Conservation (phyloP, 345 rosid species). For the Eutrema yunnanense region DNA sequence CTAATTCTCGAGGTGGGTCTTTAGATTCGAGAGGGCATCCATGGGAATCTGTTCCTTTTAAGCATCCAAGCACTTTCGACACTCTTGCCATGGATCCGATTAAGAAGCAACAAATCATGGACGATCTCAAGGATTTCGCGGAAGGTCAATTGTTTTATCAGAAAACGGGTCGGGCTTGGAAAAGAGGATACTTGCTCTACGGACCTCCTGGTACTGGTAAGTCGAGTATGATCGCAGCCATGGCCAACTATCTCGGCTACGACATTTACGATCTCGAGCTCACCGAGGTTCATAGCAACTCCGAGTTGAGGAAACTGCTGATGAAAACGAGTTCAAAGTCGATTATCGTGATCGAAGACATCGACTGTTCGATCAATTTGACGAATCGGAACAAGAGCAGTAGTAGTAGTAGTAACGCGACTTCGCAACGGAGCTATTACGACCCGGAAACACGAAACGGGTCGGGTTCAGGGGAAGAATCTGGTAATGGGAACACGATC, state of each 20-base stretch:
- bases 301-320: slow-evolving; percentile 70
- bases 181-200: slow-evolving; percentile 77
- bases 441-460: slow-evolving; percentile 48
- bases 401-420: neutral
- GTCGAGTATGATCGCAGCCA: slow-evolving; percentile 96
- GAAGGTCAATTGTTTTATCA: slow-evolving; percentile 65
- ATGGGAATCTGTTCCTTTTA: slow-evolving; percentile 94
- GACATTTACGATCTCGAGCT: slow-evolving; percentile 95
- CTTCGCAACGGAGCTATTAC: slow-evolving; percentile 21
- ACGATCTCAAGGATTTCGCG: slow-evolving; percentile 66
- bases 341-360: slow-evolving; percentile 86
- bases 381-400: slow-evolving; percentile 52
- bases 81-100: slow-evolving; percentile 86
- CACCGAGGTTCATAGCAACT: slow-evolving; percentile 85
- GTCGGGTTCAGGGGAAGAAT: slow-evolving; percentile 33
- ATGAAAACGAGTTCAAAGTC: slow-evolving; percentile 95
- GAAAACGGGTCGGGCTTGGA: slow-evolving; percentile 94
- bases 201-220: slow-evolving; percentile 98
- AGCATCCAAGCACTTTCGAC: slow-evolving; percentile 91
- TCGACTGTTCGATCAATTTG: slow-evolving; percentile 78
- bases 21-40: slow-evolving; percentile 89
- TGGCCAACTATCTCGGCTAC: slow-evolving; percentile 87
- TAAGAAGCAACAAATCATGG: slow-evolving; percentile 54
- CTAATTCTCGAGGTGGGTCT: slow-evolving; percentile 85
- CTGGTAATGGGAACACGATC: slow-evolving; percentile 48